Evolutionary conservation across 2,329 filamentous ascomycete species (phyloP).

Genomic region (Alternaria sp.): DNA sequence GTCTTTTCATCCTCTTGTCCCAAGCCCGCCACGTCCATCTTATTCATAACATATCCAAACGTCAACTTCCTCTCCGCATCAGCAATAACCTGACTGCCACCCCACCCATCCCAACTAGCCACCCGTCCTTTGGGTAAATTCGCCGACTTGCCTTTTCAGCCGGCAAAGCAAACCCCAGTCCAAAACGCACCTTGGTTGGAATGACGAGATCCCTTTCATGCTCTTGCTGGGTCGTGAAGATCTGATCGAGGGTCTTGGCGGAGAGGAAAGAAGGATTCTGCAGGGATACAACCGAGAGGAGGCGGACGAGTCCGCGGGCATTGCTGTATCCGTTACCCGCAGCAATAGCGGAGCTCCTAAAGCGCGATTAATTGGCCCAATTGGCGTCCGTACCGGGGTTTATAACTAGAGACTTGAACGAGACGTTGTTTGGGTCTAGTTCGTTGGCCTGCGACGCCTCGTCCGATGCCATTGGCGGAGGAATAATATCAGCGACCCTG

Average conservation of each 20-base stretch:
- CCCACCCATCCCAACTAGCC: slow-evolving; percentile 32
- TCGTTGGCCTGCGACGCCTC: neutral
- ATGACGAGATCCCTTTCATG: slow-evolving; percentile 21
- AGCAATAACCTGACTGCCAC: slow-evolving; percentile 25
- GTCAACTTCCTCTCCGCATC: slow-evolving; percentile 28
- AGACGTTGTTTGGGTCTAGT: neutral
- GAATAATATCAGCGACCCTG: slow-evolving; percentile 24
- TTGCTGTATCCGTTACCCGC: slow-evolving; percentile 28
- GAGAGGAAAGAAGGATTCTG: slow-evolving; percentile 16
- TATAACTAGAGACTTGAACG: slow-evolving; percentile 12
- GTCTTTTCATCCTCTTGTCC: neutral
- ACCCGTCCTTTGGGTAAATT: slow-evolving; percentile 26
- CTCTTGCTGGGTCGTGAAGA: slow-evolving; percentile 24
- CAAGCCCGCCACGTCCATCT: slow-evolving; percentile 22
- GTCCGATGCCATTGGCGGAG: slow-evolving; percentile 13
- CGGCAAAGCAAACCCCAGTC: slow-evolving; percentile 24
- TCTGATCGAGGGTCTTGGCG: slow-evolving; percentile 20
- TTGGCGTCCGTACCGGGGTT: slow-evolving; percentile 22
- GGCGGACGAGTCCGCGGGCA: slow-evolving; percentile 20
- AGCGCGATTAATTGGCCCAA: slow-evolving; percentile 10
- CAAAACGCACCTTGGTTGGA: slow-evolving; percentile 2
- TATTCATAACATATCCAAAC: slow-evolving; percentile 34
- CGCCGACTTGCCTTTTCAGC: neutral
- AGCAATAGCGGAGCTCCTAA: slow-evolving; percentile 5
- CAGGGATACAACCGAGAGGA: slow-evolving; percentile 23